Base-by-base conservation (phyloP, 331 rosid genomes). In the Saraca asoca region DNA sequence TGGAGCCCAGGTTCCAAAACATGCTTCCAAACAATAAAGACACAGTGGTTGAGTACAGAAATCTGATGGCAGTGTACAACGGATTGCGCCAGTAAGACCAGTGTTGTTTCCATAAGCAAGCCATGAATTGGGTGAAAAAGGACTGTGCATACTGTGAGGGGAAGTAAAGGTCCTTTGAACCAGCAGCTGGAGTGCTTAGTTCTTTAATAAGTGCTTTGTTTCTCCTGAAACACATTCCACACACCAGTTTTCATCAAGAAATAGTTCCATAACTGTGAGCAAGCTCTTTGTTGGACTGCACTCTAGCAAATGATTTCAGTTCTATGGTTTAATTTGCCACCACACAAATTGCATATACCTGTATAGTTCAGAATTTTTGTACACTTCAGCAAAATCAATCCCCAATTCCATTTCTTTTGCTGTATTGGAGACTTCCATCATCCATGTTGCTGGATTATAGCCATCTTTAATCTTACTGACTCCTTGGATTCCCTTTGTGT, bases 401-500 rank as follows among this genome's bases (percentile, higher is more conserved):
- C 77, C 84, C 48, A 73, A 52, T 12, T n/a, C 51, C 5, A 80
- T 57, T 75, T 85, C 91, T 78, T 78, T 74, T 20, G 76, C 82
- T 20, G 85, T 10, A 5, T 75, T 44, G 29, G 84, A 66, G 42
- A 85, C 86, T 78, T 85, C 88, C 82, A 85, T 67, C 91, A 85
- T 85, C 88, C 91, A 85, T 3, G 91, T 83, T 42, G 89, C 92
- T 10, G 92, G 89, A 61, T 86, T 86, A 56, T 79, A 79, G 18
- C 89, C 82, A 9, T 77, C 83, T 72, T 66, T 77, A 7, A 86
- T 79, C 69, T 81, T 87, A 10, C 71, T 69, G 35, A 86, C 87
- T 5, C 85, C 85, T 0, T 72, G 67, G 44, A 82, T 65, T 65
- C 79, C 74, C 87, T 85, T 63, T 12, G 53, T 11, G 49, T 3